Evolutionary conservation across 176 grass and related monocot species (phyloP).

Genomic region (Pharus latifolius): DNA sequence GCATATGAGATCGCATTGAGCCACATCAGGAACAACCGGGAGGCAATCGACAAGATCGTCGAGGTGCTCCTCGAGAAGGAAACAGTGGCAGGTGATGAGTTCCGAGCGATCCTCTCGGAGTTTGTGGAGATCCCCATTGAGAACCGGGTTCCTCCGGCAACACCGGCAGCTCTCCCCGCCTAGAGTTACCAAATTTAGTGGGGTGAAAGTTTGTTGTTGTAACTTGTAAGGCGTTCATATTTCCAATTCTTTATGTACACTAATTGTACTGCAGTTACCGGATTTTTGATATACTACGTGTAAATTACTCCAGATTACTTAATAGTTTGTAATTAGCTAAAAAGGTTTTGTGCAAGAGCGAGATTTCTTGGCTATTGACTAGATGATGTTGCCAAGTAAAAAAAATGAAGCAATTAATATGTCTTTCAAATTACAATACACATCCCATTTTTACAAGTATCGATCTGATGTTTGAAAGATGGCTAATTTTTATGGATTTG

Average conservation of each 20-base stretch:
- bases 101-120: slow-evolving; percentile 82
- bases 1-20: slow-evolving; percentile 66
- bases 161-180: slow-evolving; percentile 32
- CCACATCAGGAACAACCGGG: slow-evolving; percentile 74
- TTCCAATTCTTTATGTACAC: slow-evolving; percentile 24
- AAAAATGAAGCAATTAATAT: too few species aligned
- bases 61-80: slow-evolving; percentile 96
- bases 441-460: too few species aligned
- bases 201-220: slow-evolving; percentile 22
- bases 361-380: not conserved
- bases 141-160: slow-evolving; percentile 72
- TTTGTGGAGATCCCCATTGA: slow-evolving; percentile 80
- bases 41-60: slow-evolving; percentile 92
- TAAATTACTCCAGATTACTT: slow-evolving; percentile 31
- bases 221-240: slow-evolving; percentile 37
- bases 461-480: too few species aligned
- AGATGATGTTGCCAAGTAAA: too few species aligned
- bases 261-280: slow-evolving; percentile 17
- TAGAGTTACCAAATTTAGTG: slow-evolving; percentile 18
- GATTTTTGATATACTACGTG: slow-evolving; percentile 19
- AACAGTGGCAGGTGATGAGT: slow-evolving; percentile 72
- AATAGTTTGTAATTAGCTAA: slow-evolving; percentile 43
- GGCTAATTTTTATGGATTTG: too few species aligned
- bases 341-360: not conserved
- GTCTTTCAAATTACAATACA: too few species aligned